Base-by-base conservation (phyloP, 371 early-diverging fungal genomes). In the Rhizomucor pusillus region DNA sequence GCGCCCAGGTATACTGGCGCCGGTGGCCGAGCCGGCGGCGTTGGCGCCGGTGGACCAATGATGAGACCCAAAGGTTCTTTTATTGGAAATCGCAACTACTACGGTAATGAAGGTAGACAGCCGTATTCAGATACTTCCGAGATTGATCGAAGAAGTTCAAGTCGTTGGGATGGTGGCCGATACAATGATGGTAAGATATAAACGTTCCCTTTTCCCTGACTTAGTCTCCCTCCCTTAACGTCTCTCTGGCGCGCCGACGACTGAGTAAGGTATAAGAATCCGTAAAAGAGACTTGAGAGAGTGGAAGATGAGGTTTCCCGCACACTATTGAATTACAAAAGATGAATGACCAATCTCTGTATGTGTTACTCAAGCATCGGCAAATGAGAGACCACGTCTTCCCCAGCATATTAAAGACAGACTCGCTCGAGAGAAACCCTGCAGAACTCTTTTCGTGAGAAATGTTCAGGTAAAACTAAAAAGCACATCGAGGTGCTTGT, bases 391-490 rank as follows among this genome's bases (percentile, higher is more conserved):
- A 46, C 45, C 57, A 41, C 62, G 63, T 35, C 56, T 71, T 47
- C 67, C 69, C 43, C 45, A 64, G 29, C 67, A 66, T 37, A 68
- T 77, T 52, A 74, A 73, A 49, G 59, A 74, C 47, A 71, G 77
- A 59, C 63, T 71, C 3, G 73, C 74, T 33, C 65, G 65, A 53
- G 79, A 78, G 50, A 66, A 69, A 47, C 79, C 79, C 36, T 78
- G 79, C 53, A 63, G 80, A 63, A 80, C 80, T 11, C 53, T 80
- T 23, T 80, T 80, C 57, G 69, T 80, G 22, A 73, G 80, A 65
- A 74, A 80, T 64, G 69, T 77, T 59, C 77, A 80, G 78, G 80
- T 80, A 77, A 66, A 41, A 41, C 3, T 41, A 3, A 29, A 29
- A 29, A 3, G 29, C 3, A 29, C 7, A 7, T 29, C 29, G 7